Conservation (phyloP, 2,329 filamentous ascomycete genomes). For the Neocucurbitaria cava region DNA sequence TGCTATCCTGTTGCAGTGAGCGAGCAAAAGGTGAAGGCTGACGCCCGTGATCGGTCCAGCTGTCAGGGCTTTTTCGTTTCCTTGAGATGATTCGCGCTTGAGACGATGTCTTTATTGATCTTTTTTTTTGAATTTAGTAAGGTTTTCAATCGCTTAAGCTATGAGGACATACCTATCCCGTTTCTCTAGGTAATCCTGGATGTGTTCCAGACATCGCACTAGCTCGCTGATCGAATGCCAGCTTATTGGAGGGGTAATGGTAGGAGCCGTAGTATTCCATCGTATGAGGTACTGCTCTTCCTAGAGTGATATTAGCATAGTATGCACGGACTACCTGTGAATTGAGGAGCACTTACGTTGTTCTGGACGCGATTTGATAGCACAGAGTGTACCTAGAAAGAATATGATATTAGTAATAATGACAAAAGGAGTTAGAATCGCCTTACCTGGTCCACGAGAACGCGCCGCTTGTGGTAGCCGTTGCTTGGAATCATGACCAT, state of each 20-base stretch:
- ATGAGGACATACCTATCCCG: slow-evolving; percentile 28
- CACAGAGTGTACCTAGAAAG: slow-evolving; percentile 8
- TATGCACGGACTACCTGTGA: slow-evolving; percentile 20
- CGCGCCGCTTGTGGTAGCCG: slow-evolving; percentile 23
- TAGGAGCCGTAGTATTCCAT: slow-evolving; percentile 39
- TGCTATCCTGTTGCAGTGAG: slow-evolving; percentile 11
- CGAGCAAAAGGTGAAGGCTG: slow-evolving; percentile 32
- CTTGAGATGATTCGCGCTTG: slow-evolving; percentile 1
- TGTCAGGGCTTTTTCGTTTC: slow-evolving; percentile 39
- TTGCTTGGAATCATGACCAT: slow-evolving; percentile 37
- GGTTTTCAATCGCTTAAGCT: not conserved
- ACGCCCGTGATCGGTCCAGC: slow-evolving; percentile 17
- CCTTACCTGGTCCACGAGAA: slow-evolving; percentile 34
- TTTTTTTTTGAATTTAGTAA: slow-evolving; percentile 14
- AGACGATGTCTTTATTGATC: slow-evolving; percentile 9
- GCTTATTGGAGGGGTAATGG: slow-evolving; percentile 41
- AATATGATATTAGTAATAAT: not conserved
- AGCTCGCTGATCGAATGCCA: slow-evolving; percentile 56
- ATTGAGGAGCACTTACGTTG: slow-evolving; percentile 22
- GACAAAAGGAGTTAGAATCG: not conserved
- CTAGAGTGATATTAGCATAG: slow-evolving; percentile 33
- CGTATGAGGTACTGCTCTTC: slow-evolving; percentile 53
- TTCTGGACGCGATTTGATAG: slow-evolving; percentile 37
- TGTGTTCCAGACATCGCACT: slow-evolving; percentile 43
- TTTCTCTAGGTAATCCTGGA: slow-evolving; percentile 53